A percentile compares a stretch with the other conserved stretches of the same genome.
Conservation (phyloP, 2,329 filamentous ascomycete species). For the Botrytis byssoidea region DNA sequence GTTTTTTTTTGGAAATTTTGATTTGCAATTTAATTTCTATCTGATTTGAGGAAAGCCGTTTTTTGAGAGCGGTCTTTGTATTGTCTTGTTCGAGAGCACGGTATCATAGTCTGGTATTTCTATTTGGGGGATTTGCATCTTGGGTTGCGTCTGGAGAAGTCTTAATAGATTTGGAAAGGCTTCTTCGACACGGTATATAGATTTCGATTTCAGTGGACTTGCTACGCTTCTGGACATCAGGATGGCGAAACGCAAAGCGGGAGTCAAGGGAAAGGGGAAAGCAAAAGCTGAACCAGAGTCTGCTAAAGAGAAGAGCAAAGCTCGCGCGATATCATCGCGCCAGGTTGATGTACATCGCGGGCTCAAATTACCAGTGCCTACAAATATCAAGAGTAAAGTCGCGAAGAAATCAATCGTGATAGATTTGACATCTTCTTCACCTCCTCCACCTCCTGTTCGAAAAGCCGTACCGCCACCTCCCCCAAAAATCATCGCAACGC, state of each 20-base stretch:
- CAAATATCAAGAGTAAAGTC: neutral
- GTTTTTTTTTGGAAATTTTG: neutral
- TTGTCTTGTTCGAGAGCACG: neutral
- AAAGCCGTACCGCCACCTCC: neutral
- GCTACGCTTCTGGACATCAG: too few species aligned
- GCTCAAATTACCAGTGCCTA: neutral
- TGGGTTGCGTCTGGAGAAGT: neutral
- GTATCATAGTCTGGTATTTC: neutral
- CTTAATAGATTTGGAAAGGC: neutral
- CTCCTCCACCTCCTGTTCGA: neutral
- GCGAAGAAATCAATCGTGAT: neutral
- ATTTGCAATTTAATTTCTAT: fast-evolving
- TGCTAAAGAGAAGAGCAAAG: neutral
- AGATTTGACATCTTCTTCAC: conserved; percentile 4
- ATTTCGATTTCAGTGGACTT: neutral
- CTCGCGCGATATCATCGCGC: neutral
- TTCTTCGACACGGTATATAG: too few species aligned
- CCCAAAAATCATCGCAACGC: neutral
- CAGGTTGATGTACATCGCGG: neutral
- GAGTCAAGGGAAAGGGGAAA: neutral
- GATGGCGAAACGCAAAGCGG: neutral
- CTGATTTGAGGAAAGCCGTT: neutral
- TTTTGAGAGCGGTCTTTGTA: too few species aligned
- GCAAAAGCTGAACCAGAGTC: neutral
- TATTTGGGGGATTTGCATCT: neutral